Evolutionary conservation across 352 stramenopile genomes (phyloP).

Genomic region (Phytophthora cryptogea): DNA sequence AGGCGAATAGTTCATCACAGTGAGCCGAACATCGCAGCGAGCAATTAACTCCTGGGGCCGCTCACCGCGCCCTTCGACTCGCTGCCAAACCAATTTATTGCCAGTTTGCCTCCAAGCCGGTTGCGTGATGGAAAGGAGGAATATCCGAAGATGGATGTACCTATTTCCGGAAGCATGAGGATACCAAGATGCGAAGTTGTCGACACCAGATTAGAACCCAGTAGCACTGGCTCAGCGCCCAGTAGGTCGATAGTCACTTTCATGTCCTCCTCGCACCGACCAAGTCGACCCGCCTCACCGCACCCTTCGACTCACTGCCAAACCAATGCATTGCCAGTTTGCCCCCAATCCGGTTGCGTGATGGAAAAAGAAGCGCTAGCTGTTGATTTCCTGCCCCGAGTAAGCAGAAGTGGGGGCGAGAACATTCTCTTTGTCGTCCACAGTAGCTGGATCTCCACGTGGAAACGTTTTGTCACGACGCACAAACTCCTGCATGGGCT

Average conservation of each 20-base stretch:
- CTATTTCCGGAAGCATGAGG: too few species aligned
- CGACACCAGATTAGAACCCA: too few species aligned
- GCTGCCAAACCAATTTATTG: background rate
- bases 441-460: conserved; percentile 45
- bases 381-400: conserved; percentile 37
- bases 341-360: background rate
- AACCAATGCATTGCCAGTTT: conserved; percentile 1
- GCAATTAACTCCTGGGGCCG: conserved; percentile 15
- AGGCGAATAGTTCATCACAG: too few species aligned
- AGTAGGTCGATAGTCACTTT: too few species aligned
- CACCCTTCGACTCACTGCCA: conserved; percentile 11
- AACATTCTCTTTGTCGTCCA: conserved; percentile 48
- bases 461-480: conserved; percentile 46
- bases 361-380: conserved; percentile 51
- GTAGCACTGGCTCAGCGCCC: too few species aligned
- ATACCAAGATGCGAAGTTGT: too few species aligned
- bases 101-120: conserved; percentile 2
- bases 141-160: too few species aligned
- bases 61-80: conserved; percentile 17
- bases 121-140: too few species aligned
- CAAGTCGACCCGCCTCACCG: conserved; percentile 1
- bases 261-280: too few species aligned
- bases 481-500: conserved; percentile 19
- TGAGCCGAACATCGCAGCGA: background rate
- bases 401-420: conserved; percentile 13